Evolutionary conservation across 2,329 filamentous ascomycete species (phyloP).

Genomic region (Gnomoniopsis sp.): DNA sequence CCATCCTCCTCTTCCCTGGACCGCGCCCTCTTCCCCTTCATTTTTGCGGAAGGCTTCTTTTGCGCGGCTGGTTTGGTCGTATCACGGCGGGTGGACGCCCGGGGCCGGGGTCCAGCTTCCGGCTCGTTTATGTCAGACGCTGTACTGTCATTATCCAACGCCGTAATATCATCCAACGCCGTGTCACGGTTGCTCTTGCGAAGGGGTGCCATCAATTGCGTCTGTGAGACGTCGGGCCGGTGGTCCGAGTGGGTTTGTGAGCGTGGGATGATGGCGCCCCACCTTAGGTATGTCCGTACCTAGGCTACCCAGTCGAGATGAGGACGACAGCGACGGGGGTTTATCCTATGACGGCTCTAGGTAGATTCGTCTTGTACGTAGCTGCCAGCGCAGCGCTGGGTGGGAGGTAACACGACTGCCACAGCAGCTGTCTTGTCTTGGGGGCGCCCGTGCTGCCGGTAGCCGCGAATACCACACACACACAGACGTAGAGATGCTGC

Average conservation of each 20-base stretch:
- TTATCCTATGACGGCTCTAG: neutral
- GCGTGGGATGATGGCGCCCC: too few relatives aligned
- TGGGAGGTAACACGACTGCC: neutral
- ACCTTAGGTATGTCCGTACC: too few relatives aligned
- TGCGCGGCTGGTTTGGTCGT: conserved; percentile 5
- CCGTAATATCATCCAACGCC: conserved; percentile 3
- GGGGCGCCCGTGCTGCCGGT: neutral
- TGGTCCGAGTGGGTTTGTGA: too few relatives aligned
- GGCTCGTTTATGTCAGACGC: conserved; percentile 8
- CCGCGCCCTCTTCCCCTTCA: neutral
- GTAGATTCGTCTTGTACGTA: neutral
- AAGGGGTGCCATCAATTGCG: neutral
- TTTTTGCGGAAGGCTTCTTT: neutral
- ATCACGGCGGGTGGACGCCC: conserved; percentile 1
- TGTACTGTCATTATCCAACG: conserved; percentile 2
- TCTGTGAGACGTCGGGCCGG: too few relatives aligned
- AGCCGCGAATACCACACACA: neutral
- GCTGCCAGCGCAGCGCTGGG: neutral
- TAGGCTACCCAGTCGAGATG: neutral
- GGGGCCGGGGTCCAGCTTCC: neutral
- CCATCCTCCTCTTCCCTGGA: neutral
- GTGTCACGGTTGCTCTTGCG: conserved; percentile 5
- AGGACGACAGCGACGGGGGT: neutral
- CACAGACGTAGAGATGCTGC: neutral
- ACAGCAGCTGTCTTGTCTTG: neutral